Evolutionary conservation across 495 filamentous ascomycete species (phyloP), one percentile per base, ranked within the genome.

Genomic region (Daldinia caldariorum): DNA sequence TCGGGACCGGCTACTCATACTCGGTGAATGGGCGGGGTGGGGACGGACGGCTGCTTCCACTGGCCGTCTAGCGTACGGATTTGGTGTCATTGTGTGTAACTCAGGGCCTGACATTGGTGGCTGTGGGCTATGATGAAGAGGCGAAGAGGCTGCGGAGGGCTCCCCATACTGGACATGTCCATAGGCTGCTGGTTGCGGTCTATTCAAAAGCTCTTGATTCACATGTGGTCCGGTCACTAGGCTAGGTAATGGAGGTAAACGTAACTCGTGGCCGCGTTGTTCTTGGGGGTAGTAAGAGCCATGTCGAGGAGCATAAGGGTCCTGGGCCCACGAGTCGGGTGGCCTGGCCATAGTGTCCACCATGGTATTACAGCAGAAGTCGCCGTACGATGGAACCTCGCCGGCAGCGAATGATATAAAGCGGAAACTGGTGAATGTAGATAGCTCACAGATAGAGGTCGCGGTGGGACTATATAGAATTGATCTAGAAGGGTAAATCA

Each of bases 331-430:
- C 66, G 69, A 68, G 61, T 83, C 76, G 66, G 77, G 73, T 68
- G 77, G 80, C 76, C 79, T 81, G 67, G 82, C 79, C 82, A 84
- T 84, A 70, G 78, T 76, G 73, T 82, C 80, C 70, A 81, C 71
- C 76, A 81, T 78, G 76, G 76, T 78, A 79, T 79, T 73, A 76
- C 78, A 75, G 71, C 77, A 76, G 74, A 82, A 76, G 50, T 71
- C 72, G 75, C 66, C 64, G 72, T 78, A 76, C 66, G 75, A 78
- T 75, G 76, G 69, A 67, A 77, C 67, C 61, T 77, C 79, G 72
- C 76, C 80, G 53, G 76, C 78, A 72, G 77, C 76, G 77, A 74
- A 69, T 54, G 63, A 72, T 53, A 63, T 62, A 55, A 64, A 71
- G 38, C 49, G 56, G 64, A 60, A 41, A 53, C 61, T 50, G 56